Evolutionary conservation across 345 rosid species (phyloP).

Genomic region (Lumnitzera racemosa): DNA sequence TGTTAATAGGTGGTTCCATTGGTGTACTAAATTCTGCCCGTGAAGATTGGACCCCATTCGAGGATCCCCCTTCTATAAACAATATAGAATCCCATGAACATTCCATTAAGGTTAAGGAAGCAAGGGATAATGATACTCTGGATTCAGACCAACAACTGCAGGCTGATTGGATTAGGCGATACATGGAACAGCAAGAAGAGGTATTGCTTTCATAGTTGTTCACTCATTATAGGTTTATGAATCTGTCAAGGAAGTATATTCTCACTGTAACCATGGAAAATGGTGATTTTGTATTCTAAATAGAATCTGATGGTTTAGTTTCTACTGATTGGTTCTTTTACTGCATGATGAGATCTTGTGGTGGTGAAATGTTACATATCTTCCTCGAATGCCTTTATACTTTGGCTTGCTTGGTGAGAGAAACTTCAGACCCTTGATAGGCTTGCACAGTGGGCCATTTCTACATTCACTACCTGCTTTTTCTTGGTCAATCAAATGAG

Average conservation of each 20-base stretch:
- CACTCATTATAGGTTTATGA: not conserved
- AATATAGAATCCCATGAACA: conserved; percentile 29
- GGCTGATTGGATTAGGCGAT: conserved; percentile 87
- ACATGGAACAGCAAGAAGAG: conserved; percentile 83
- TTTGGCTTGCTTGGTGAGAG: too few species aligned
- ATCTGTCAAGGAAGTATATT: not conserved
- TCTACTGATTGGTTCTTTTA: too few species aligned
- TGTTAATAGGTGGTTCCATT: conserved; percentile 56
- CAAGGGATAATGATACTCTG: conserved; percentile 33
- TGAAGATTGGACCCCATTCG: conserved; percentile 44
- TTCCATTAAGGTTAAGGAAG: conserved; percentile 46
- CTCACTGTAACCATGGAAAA: too few species aligned
- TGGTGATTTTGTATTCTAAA: too few species aligned
- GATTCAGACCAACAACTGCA: conserved; percentile 58
- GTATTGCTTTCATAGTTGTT: conserved; percentile 19
- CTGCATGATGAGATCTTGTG: too few species aligned
- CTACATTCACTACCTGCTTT: too few species aligned
- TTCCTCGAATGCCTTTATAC: too few species aligned
- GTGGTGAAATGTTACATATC: too few species aligned
- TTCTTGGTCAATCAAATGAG: too few species aligned
- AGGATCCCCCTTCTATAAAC: conserved; percentile 21
- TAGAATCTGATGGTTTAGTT: too few species aligned
- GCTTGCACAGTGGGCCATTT: too few species aligned
- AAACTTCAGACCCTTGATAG: too few species aligned
- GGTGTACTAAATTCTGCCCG: conserved; percentile 50